Conservation (phyloP, 768 basidiomycete genomes). For the Mycena chlorophos region DNA sequence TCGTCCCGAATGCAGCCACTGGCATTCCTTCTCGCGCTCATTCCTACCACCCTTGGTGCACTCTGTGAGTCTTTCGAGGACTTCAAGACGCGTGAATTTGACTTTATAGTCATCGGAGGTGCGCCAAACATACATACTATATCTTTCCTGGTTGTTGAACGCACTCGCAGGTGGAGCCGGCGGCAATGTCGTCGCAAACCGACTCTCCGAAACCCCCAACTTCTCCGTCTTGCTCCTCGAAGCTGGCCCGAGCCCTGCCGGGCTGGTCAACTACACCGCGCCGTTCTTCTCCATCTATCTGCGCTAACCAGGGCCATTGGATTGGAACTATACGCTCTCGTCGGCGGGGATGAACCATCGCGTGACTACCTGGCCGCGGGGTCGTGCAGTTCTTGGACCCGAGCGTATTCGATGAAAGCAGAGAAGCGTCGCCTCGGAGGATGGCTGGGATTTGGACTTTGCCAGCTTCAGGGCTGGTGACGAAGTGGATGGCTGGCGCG, state of each 20-base stretch:
- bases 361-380: conserved; percentile 2
- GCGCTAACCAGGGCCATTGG: conserved; percentile 4
- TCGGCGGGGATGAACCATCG: conserved; percentile 4
- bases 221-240: conserved; percentile 7
- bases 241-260: conserved; percentile 7
- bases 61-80: not conserved
- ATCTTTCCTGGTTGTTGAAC: not conserved
- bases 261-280: conserved; percentile 5
- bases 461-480: too few species aligned
- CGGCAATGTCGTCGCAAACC: conserved; percentile 8
- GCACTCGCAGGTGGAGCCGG: conserved; percentile 3
- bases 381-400: too few species aligned
- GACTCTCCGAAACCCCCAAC: conserved; percentile 2
- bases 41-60: not conserved
- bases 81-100: not conserved
- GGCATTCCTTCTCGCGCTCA: too few species aligned
- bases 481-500: too few species aligned
- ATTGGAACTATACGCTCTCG: conserved; percentile 9
- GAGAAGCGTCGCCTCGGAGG: too few species aligned
- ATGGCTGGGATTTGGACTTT: too few species aligned
- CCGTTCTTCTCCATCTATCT: conserved; percentile 5
- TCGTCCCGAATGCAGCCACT: too few species aligned
- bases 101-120: not conserved
- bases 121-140: not conserved
- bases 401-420: too few species aligned